Conservation (phyloP, 2,329 filamentous ascomycete genomes). For the Pseudocercospora musae region DNA sequence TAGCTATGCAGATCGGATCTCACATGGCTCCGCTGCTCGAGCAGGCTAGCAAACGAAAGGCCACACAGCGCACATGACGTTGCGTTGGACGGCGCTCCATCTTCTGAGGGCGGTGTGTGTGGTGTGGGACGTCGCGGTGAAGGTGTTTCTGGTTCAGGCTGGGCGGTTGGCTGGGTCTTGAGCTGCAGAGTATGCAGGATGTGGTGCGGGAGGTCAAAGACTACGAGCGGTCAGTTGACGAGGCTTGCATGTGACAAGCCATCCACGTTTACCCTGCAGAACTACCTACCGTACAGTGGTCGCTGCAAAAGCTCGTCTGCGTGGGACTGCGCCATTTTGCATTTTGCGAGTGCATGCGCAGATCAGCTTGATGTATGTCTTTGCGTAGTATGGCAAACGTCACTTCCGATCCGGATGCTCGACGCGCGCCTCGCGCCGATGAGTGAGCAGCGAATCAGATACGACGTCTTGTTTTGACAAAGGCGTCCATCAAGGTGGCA, state of each 20-base stretch:
- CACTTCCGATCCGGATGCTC: background rate
- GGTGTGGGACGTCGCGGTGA: background rate
- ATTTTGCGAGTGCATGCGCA: background rate
- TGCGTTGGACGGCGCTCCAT: conserved; percentile 51
- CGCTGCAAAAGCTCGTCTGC: conserved; percentile 42
- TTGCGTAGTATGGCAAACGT: conserved; percentile 1
- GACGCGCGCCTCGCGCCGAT: background rate
- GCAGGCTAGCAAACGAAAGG: conserved; percentile 65
- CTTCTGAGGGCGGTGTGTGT: conserved; percentile 30
- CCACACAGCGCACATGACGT: conserved; percentile 80
- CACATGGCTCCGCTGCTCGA: conserved; percentile 80
- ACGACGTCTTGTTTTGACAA: background rate
- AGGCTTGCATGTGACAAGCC: background rate
- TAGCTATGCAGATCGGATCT: conserved; percentile 91
- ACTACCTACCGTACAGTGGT: conserved; percentile 49
- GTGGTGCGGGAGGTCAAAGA: conserved; percentile 77
- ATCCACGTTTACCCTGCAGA: background rate
- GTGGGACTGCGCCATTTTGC: conserved; percentile 25
- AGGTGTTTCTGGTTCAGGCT: conserved; percentile 27
- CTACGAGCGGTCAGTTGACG: conserved; percentile 42
- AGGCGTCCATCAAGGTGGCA: too few species aligned
- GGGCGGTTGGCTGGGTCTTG: conserved; percentile 47
- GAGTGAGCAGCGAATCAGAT: background rate
- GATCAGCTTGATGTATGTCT: background rate
- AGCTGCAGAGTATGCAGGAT: conserved; percentile 65